phyloP scores from a whole-genome alignment of 805 yeast species.

The Yamadazyma laniorum region DNA sequence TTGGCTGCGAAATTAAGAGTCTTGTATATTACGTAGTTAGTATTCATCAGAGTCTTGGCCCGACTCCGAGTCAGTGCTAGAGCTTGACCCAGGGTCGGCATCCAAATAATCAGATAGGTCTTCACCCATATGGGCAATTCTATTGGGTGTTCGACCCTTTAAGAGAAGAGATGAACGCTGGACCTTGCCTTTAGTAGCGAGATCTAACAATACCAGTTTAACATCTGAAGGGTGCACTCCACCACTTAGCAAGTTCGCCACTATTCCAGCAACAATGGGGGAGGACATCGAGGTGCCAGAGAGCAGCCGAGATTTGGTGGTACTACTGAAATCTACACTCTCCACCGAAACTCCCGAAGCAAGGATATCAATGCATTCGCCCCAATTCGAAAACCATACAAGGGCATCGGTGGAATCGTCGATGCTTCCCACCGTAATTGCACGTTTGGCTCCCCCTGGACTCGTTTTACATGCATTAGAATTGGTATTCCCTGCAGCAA shows the following conservation, averaged over 20 bases:
- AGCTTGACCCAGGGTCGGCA: too few relatives aligned
- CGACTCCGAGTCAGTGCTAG: too few relatives aligned
- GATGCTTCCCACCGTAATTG: constrained; percentile 85
- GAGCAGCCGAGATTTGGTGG: constrained; percentile 28
- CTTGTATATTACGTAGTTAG: too few relatives aligned
- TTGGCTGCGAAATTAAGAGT: constrained; percentile 5
- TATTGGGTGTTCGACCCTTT: constrained; percentile 60
- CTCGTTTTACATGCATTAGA: constrained; percentile 79
- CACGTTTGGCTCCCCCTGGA: constrained; percentile 75
- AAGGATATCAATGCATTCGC: constrained; percentile 82
- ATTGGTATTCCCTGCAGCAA: constrained; percentile 85
- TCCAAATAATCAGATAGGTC: not conserved
- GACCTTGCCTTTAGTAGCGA: constrained; percentile 49
- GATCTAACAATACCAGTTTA: constrained; percentile 38
- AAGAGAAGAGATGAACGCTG: constrained; percentile 43
- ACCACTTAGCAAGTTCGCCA: constrained; percentile 51
- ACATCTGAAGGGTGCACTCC: constrained; percentile 48
- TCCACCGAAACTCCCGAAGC: constrained; percentile 75
- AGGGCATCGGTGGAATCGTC: constrained; percentile 69
- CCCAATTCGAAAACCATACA: constrained; percentile 89
- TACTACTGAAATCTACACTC: constrained; percentile 46
- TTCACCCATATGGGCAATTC: constrained; percentile 35
- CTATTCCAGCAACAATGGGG: constrained; percentile 69
- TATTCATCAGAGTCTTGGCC: too few relatives aligned
- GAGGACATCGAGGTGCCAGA: constrained; percentile 85